Evolutionary conservation across 2,329 filamentous ascomycete genomes (phyloP), one percentile per base, ranked within the genome.

Genomic region (Pseudogymnoascus sp.): DNA sequence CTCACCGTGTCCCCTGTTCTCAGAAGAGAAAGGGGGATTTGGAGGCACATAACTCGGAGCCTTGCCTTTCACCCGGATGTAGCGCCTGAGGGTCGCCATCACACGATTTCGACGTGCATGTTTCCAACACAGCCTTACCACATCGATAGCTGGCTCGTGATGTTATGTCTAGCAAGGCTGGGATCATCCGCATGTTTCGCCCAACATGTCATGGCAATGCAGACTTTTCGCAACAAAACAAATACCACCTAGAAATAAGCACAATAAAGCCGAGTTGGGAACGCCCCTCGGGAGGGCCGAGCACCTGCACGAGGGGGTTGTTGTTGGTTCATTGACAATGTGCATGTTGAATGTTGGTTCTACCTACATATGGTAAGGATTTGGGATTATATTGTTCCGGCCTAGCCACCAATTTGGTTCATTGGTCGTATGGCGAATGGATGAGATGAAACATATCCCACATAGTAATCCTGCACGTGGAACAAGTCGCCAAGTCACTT

Each of bases 261-360:
- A 43, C n/a, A 39, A 39, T 20, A 22, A 43, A n/a, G 14, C 43
- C 22, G 14, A 30, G 22, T 30, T 15, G 22, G 43, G 43, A 15
- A 50, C 14, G 8, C 14, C 43, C 7, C 9, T 30, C 43, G 43
- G 43, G 43, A 15, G 43, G 43, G n/a, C 43, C 43, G 43, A 50
- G 43, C 43, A 15, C 43, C 28, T 3, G 12, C 43, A 50, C n/a
- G 30, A 30, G 14, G 43, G 43, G 30, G n/a, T n/a, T 4, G 20
- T 47, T 47, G 41, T 47, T 47, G 41, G 41, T 28, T 47, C 41
- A 15, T 47, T 7, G 1, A 28, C 14, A n/a, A 7, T 12, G 7
- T 47, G 22, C 41, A 47, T 30, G 43, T 50, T 50, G 43, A 22
- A 47, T 30, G 43, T 50, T 50, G 43, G 43, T 50, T 50, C 43